Conservation (phyloP, 2,329 filamentous ascomycete genomes). For the Venturia nashicola region DNA sequence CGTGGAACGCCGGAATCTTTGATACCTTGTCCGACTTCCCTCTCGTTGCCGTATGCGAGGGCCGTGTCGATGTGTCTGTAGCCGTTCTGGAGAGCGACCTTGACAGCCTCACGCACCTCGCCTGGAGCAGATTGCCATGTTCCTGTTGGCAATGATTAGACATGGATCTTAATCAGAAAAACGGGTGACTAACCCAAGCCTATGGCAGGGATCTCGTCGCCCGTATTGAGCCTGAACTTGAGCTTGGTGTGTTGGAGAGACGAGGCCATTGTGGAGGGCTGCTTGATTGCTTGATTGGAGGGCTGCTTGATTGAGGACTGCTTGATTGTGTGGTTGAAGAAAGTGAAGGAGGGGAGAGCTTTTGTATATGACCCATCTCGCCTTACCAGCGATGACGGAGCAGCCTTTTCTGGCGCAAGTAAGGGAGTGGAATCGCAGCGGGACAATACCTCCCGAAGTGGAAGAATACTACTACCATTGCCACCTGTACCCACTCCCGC, state of each 20-base stretch:
- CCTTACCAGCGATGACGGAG: not conserved
- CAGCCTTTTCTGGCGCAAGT: not conserved
- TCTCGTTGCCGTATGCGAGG: constrained; percentile 67
- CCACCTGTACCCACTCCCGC: not conserved
- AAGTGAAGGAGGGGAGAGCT: not conserved
- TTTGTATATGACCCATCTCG: not conserved
- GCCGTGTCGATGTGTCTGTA: constrained; percentile 71
- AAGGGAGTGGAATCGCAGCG: not conserved
- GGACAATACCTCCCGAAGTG: not conserved
- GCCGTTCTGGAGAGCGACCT: constrained; percentile 52
- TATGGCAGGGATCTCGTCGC: constrained; percentile 64
- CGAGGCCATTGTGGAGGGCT: constrained; percentile 14
- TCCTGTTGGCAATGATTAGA: constrained; percentile 19
- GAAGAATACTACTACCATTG: not conserved
- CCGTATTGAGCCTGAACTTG: constrained; percentile 48
- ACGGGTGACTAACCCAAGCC: constrained; percentile 39
- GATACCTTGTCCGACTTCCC: constrained; percentile 61
- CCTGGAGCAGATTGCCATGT: constrained; percentile 66
- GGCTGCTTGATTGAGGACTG: not conserved
- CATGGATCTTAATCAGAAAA: not conserved
- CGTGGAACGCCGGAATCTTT: constrained; percentile 52
- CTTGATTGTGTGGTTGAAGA: too few species aligned
- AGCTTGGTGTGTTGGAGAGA: constrained; percentile 24
- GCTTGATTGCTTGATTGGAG: not conserved
- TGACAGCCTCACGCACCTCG: constrained; percentile 59